Evolutionary conservation across 257 asterid species (phyloP).

Genomic region (Parsonsia alboflavescens): DNA sequence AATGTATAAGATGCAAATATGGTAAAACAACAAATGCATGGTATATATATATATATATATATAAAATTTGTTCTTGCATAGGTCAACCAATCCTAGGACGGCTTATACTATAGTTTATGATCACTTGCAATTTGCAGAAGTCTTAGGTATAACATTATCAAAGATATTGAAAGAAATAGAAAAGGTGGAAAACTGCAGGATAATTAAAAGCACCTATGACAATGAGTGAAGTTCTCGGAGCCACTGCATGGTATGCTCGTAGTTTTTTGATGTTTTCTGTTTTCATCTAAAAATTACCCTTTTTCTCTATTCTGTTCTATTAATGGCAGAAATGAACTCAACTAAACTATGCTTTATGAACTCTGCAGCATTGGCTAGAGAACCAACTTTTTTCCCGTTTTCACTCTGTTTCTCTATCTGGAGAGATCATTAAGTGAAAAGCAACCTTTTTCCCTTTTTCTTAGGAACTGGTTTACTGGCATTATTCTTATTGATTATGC

Average conservation of each 20-base stretch:
- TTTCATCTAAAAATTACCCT: not conserved
- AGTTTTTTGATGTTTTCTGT: not conserved
- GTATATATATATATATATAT: not conserved
- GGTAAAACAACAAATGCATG: not conserved
- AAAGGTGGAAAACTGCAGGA: conserved; percentile 90
- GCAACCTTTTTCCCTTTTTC: too few species aligned
- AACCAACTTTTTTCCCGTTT: too few species aligned
- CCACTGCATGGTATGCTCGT: conserved; percentile 74
- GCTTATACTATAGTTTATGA: not conserved
- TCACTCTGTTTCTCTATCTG: not conserved
- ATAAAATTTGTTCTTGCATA: not conserved
- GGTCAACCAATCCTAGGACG: conserved; percentile 7
- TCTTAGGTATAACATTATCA: conserved; percentile 8
- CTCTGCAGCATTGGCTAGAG: not conserved
- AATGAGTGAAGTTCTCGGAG: conserved; percentile 94
- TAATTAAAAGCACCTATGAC: conserved; percentile 80
- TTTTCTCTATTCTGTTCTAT: not conserved
- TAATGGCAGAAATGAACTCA: not conserved
- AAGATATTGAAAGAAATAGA: conserved; percentile 89
- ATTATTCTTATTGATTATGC: not conserved
- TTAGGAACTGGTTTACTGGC: not conserved
- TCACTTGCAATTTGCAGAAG: too few species aligned
- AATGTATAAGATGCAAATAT: not conserved
- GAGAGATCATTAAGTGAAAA: too few species aligned
- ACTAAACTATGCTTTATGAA: not conserved